These are phyloP conservation scores for Colletotrichum gigasporum DNA, from an alignment of 2,329 filamentous ascomycete genomes.

Conservation along the genomic window DNA sequence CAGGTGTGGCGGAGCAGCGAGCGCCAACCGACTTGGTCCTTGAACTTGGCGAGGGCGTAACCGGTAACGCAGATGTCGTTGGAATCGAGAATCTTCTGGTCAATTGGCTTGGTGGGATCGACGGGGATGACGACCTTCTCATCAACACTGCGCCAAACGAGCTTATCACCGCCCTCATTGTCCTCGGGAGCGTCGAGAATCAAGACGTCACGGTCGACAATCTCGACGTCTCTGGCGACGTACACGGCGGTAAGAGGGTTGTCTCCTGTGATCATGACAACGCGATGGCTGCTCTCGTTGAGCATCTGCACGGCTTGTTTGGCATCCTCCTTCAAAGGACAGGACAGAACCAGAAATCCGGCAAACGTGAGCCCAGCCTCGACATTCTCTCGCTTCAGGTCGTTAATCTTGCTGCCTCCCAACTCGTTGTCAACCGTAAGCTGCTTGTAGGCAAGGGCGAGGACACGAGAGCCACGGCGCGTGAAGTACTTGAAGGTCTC, in stretches of 20 bases:
- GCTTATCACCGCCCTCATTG: constrained; percentile 79
- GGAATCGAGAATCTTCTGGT: constrained; percentile 79
- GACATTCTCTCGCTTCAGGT: constrained; percentile 91
- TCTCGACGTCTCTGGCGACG: constrained; percentile 94
- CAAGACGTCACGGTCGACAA: constrained; percentile 93
- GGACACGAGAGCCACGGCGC: constrained; percentile 90
- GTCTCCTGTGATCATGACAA: constrained; percentile 99
- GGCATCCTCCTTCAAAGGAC: constrained; percentile 95
- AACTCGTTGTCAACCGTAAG: constrained; percentile 84
- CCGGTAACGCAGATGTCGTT: constrained; percentile 98
- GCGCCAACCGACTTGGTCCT: constrained; percentile 78
- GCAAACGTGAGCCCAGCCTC: constrained; percentile 88
- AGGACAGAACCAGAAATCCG: constrained; percentile 94
- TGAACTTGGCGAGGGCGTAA: constrained; percentile 91
- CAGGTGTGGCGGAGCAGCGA: constrained; percentile 88
- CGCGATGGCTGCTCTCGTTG: constrained; percentile 97
- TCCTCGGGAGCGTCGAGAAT: constrained; percentile 96
- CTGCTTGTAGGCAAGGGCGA: constrained; percentile 94
- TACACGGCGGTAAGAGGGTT: constrained; percentile 97
- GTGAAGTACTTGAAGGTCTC: constrained; percentile 99
- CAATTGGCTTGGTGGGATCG: constrained; percentile 82
- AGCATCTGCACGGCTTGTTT: constrained; percentile 95
- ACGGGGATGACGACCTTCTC: constrained; percentile 88
- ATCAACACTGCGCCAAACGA: constrained; percentile 96
- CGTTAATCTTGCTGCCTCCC: constrained; percentile 86